Percentiles rank a stretch among this genome's conserved stretches.
Conservation (phyloP, 2,329 filamentous ascomycete species). For the Phialemonium atrogriseum region DNA sequence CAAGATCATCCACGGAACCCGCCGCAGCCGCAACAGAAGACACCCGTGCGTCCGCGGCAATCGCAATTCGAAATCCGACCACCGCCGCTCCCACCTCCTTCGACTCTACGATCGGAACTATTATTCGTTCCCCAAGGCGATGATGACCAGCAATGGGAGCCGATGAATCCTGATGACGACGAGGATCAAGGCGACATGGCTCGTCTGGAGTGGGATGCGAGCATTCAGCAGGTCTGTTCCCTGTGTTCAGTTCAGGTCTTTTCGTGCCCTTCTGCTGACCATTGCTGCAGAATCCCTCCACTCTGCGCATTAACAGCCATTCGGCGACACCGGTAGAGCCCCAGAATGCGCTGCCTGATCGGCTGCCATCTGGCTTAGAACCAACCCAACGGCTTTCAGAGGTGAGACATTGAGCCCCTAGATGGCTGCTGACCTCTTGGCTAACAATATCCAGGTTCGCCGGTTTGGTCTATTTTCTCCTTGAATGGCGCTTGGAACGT, state of each 20-base stretch:
- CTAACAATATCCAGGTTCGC: constrained; percentile 17
- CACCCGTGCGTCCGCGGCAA: constrained; percentile 23
- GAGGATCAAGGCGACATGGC: constrained; percentile 58
- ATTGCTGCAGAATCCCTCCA: constrained; percentile 30
- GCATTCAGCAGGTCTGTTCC: constrained; percentile 46
- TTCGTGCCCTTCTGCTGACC: constrained; percentile 17
- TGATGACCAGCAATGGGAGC: constrained; percentile 66
- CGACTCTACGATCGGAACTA: constrained; percentile 55
- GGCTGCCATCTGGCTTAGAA: constrained; percentile 38
- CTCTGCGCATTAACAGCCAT: constrained; percentile 33
- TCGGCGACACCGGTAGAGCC: constrained; percentile 16
- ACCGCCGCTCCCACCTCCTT: constrained; percentile 33
- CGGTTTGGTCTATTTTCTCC: constrained; percentile 23
- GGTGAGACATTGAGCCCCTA: not conserved
- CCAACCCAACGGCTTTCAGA: constrained; percentile 64
- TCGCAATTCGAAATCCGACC: constrained; percentile 23
- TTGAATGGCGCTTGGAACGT: too few relatives aligned
- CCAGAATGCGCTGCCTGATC: constrained; percentile 8
- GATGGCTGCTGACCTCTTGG: too few relatives aligned
- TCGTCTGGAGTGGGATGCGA: constrained; percentile 67
- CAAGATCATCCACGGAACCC: not conserved
- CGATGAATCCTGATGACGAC: constrained; percentile 44
- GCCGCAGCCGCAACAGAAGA: constrained; percentile 27
- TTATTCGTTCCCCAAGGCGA: constrained; percentile 60
- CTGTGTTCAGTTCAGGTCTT: constrained; percentile 2